Percentiles rank a stretch among this genome's conserved stretches.
phyloP scores from a whole-genome alignment of 1,139 yeast genomes.

The Tardiomyces digboiensis region DNA sequence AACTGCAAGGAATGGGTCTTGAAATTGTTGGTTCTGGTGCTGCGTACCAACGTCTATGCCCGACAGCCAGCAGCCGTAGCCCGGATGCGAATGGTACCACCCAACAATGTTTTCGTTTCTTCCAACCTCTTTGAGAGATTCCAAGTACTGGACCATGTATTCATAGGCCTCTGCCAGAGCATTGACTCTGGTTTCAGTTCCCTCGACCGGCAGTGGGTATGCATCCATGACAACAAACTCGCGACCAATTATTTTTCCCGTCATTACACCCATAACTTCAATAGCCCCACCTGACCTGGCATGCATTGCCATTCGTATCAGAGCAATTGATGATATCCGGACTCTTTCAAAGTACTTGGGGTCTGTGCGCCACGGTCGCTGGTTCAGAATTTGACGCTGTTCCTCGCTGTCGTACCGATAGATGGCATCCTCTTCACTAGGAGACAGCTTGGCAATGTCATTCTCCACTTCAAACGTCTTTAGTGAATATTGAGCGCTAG shows the following conservation, averaged over 20 bases:
- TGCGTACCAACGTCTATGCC: slow-evolving; percentile 91
- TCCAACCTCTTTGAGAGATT: slow-evolving; percentile 45
- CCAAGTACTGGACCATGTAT: slow-evolving; percentile 80
- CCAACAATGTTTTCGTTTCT: slow-evolving; percentile 66
- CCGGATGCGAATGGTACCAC: slow-evolving; percentile 96
- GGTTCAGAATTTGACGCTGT: slow-evolving; percentile 2
- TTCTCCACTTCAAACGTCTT: neutral
- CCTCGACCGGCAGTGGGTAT: slow-evolving; percentile 87
- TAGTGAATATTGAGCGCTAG: neutral
- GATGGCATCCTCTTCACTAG: neutral
- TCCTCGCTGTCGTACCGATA: neutral
- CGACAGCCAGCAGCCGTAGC: slow-evolving; percentile 72
- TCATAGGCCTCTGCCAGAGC: slow-evolving; percentile 94
- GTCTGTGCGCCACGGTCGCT: slow-evolving; percentile 6
- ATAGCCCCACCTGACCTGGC: slow-evolving; percentile 83
- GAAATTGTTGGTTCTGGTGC: slow-evolving; percentile 74
- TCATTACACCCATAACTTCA: slow-evolving; percentile 92
- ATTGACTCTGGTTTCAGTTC: slow-evolving; percentile 92
- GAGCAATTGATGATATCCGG: slow-evolving; percentile 63
- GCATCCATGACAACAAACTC: slow-evolving; percentile 71
- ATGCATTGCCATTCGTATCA: slow-evolving; percentile 72
- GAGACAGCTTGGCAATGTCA: neutral
- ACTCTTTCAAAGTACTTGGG: slow-evolving; percentile 59
- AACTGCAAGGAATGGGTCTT: slow-evolving; percentile 85
- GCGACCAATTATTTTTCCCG: slow-evolving; percentile 57